phyloP scores from a whole-genome alignment of 2,329 filamentous ascomycete species.

The Exophiala mesophila region DNA sequence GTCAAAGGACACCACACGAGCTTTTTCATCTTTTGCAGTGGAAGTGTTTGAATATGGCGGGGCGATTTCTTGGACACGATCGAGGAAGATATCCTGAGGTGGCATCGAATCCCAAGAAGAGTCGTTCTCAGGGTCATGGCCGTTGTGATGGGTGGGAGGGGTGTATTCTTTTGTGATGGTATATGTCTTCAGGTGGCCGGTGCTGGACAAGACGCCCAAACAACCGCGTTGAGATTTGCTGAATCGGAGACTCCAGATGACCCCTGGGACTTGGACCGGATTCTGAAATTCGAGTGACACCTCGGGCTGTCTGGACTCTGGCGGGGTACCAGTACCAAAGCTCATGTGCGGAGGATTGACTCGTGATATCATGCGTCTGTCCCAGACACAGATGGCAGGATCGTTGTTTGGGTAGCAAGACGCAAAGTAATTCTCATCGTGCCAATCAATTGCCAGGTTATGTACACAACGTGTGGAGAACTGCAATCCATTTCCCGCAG shows the following conservation, averaged over 20 bases:
- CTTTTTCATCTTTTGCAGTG: slow-evolving; percentile 41
- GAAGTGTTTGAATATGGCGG: slow-evolving; percentile 43
- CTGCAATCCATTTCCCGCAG: slow-evolving; percentile 36
- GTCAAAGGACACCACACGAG: slow-evolving; percentile 56
- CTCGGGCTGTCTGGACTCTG: slow-evolving; percentile 44
- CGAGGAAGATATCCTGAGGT: slow-evolving; percentile 43
- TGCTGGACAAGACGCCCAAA: slow-evolving; percentile 55
- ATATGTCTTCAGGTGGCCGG: slow-evolving; percentile 54
- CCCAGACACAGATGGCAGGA: slow-evolving; percentile 58
- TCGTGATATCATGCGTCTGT: slow-evolving; percentile 47
- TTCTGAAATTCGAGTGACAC: slow-evolving; percentile 50
- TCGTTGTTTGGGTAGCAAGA: slow-evolving; percentile 53
- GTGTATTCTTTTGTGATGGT: slow-evolving; percentile 50
- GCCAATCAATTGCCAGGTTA: slow-evolving; percentile 59
- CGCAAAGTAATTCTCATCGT: slow-evolving; percentile 62
- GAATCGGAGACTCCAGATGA: slow-evolving; percentile 60
- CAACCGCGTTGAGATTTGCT: slow-evolving; percentile 54
- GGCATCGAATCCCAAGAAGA: slow-evolving; percentile 35
- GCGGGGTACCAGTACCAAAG: slow-evolving; percentile 29
- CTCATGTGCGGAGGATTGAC: slow-evolving; percentile 32
- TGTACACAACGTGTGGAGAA: slow-evolving; percentile 57
- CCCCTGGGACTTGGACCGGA: slow-evolving; percentile 47
- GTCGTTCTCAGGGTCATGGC: slow-evolving; percentile 29
- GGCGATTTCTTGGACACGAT: slow-evolving; percentile 41
- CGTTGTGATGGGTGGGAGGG: slow-evolving; percentile 35